Evolutionary conservation across 805 yeast genomes (phyloP), one percentile per base, ranked within the genome.

Genomic region (Saccharomycopsis capsularis): DNA sequence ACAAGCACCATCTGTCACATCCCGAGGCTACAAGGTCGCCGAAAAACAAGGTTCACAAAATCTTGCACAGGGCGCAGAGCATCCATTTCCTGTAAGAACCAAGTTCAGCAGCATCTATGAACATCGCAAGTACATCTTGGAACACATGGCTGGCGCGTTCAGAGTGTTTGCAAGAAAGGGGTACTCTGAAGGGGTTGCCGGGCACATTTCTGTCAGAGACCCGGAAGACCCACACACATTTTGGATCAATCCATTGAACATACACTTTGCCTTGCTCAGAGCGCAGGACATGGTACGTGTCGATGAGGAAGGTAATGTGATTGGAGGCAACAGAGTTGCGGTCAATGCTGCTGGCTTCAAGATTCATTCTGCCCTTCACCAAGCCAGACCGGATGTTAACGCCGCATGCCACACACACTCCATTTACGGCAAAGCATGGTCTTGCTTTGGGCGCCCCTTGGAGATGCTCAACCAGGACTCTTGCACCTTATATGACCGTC

Each of bases 241-340:
- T 63, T 87, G 95, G 95, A 85, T 87, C 62, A 87, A 87, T 65
- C 95, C 96, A 3, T 68, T 87, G 55, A 91, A 84, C n/a, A 74
- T 72, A 56, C 95, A 87, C 63, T 87, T 84, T 63, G 71, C 76
- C 19, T 60, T 75, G 40, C 65, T 81, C 60, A 75, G 69, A 56
- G 84, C 79, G 25, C 68, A 76, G 18, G 86, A 81, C 56, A 70
- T 81, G 74, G 83, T 81, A 4, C 78, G 76, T 19, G 76, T 75
- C 23, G 84, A 81, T 59, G 78, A 75, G 58, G 68, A 77, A 40
- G 87, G 85, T 30, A 74, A 78, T 47, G 69, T 81, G 36, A 69
- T 82, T 50, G 68, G 68, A n/a, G 86, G 82, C 29, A 85, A 85
- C 43, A 63, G 63, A 46, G 70, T 70, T 21, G 73, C 78, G 3